Evolutionary conservation across 306 rosid species (phyloP).

Genomic region (Vachellia collinsii): DNA sequence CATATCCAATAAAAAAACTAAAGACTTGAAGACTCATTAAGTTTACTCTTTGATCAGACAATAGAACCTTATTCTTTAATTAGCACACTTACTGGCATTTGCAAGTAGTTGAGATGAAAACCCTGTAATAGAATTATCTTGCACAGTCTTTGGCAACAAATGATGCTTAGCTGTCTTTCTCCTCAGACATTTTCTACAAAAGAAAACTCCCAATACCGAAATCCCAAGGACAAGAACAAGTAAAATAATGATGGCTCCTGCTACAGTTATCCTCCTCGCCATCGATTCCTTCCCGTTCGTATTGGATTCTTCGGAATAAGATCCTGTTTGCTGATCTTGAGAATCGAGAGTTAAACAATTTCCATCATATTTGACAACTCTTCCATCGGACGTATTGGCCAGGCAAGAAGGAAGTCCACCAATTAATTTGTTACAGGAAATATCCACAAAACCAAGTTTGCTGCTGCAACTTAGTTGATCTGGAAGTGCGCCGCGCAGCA

Average conservation of each 20-base stretch:
- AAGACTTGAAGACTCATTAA: slow-evolving; percentile 5
- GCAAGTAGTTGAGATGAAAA: slow-evolving; percentile 68
- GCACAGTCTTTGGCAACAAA: slow-evolving; percentile 50
- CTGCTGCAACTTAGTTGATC: slow-evolving; percentile 56
- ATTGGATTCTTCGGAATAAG: slow-evolving; percentile 57
- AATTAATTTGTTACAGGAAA: slow-evolving; percentile 67
- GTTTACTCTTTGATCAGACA: slow-evolving; percentile 3
- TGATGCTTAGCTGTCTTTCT: slow-evolving; percentile 39
- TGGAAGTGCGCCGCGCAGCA: slow-evolving; percentile 58
- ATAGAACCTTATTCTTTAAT: not conserved
- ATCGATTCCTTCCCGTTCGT: slow-evolving; percentile 36
- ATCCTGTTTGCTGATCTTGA: slow-evolving; percentile 52
- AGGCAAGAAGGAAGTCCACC: slow-evolving; percentile 82
- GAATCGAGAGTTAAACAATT: slow-evolving; percentile 65
- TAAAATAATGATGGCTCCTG: slow-evolving; percentile 47
- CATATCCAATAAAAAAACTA: slow-evolving; percentile 1
- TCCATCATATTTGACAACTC: slow-evolving; percentile 61
- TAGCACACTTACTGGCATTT: slow-evolving; percentile 69
- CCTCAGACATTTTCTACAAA: slow-evolving; percentile 43
- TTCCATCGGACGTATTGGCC: slow-evolving; percentile 50
- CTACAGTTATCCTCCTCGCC: slow-evolving; percentile 43
- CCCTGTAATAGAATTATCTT: slow-evolving; percentile 52
- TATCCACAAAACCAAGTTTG: slow-evolving; percentile 78
- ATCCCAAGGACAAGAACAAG: slow-evolving; percentile 51
- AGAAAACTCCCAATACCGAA: slow-evolving; percentile 47